Evolutionary conservation across 805 yeast species (phyloP).

Genomic region (Nakazawaea wickerhamii): DNA sequence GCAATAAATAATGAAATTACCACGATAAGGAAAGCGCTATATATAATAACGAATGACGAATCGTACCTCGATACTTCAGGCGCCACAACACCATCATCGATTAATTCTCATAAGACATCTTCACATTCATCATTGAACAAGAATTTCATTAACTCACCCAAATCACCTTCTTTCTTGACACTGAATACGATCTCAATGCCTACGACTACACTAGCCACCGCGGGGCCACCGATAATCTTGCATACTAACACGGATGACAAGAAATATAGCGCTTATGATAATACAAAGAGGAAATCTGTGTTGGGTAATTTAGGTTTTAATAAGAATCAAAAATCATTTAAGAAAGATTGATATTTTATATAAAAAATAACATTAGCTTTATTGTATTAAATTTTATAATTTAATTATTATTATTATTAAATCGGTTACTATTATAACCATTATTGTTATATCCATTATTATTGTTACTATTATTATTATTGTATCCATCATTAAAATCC

Average conservation of each 20-base stretch:
- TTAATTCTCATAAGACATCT: background rate
- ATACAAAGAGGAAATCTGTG: background rate
- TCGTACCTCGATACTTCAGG: background rate
- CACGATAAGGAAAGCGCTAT: slow-evolving; percentile 21
- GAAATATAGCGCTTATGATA: background rate
- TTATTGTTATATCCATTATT: background rate
- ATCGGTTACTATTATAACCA: background rate
- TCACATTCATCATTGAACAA: slow-evolving; percentile 1
- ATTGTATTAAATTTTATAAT: too few species aligned
- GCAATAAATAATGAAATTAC: slow-evolving; percentile 22
- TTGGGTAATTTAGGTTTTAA: background rate
- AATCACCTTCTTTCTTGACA: background rate
- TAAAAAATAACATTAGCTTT: background rate
- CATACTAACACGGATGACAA: background rate
- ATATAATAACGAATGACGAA: slow-evolving; percentile 17
- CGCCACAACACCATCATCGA: slow-evolving; percentile 5
- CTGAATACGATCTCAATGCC: slow-evolving; percentile 5
- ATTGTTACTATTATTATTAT: background rate
- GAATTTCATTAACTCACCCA: background rate
- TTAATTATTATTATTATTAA: too few species aligned
- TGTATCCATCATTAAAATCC: background rate
- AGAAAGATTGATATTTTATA: background rate
- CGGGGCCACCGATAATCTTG: slow-evolving; percentile 8
- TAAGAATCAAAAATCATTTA: background rate
- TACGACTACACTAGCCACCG: slow-evolving; percentile 1